Evolutionary conservation across 2,329 filamentous ascomycete species (phyloP).

Genomic region (Aspergillus ochraceus): DNA sequence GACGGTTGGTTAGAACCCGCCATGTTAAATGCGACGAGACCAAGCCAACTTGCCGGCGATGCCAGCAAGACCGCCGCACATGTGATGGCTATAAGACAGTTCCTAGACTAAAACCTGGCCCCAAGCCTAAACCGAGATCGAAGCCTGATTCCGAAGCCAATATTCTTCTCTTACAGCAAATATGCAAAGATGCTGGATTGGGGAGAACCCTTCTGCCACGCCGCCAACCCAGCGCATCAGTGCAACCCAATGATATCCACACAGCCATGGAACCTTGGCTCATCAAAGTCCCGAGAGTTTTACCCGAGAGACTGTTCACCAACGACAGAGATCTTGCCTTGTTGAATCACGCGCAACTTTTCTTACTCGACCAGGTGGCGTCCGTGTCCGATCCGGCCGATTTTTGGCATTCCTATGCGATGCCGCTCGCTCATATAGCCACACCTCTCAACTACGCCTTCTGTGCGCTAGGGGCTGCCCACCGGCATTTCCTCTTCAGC

Average conservation of each 20-base stretch:
- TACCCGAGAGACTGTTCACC: not conserved
- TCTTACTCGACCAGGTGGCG: not conserved
- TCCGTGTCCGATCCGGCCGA: not conserved
- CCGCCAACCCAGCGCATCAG: too few relatives aligned
- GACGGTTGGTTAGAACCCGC: not conserved
- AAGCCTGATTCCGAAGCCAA: not conserved
- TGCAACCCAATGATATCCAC: not conserved
- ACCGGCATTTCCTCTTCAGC: not conserved
- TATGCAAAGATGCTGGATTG: not conserved
- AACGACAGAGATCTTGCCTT: not conserved
- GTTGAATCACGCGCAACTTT: not conserved
- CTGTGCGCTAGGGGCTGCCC: not conserved
- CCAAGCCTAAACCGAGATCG: not conserved
- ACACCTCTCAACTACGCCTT: not conserved
- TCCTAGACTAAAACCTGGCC: not conserved
- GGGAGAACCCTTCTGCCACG: too few relatives aligned
- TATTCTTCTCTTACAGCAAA: not conserved
- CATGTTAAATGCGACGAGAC: not conserved
- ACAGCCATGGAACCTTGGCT: not conserved
- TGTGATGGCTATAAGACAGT: not conserved
- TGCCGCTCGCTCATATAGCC: not conserved
- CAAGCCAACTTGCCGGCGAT: not conserved
- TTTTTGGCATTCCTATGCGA: not conserved
- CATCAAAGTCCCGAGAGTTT: not conserved
- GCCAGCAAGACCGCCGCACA: not conserved